Evolutionary conservation across 2,329 filamentous ascomycete species (phyloP).

Genomic region (Aureobasidium namibiae): DNA sequence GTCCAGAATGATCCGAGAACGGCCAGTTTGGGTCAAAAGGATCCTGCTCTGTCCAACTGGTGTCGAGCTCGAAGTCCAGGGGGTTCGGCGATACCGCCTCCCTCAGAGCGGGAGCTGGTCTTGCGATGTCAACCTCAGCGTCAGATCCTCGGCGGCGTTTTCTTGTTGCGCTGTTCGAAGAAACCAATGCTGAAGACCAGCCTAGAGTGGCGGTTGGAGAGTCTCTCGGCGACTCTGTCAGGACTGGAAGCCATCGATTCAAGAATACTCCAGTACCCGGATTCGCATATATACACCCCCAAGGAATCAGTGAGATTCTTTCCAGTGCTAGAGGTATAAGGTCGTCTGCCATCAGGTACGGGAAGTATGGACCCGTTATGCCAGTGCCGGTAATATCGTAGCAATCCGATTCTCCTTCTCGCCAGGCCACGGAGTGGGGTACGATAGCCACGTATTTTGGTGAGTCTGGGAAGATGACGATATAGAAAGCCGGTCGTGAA

Average conservation of each 20-base stretch:
- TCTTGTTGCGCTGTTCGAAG: background rate
- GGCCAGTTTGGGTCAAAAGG: background rate
- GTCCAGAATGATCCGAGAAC: background rate
- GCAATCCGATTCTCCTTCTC: background rate
- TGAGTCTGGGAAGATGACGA: background rate
- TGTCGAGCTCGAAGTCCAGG: background rate
- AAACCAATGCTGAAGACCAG: background rate
- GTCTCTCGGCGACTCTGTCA: background rate
- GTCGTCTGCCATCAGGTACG: background rate
- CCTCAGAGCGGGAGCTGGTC: background rate
- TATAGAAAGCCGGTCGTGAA: constrained; percentile 4
- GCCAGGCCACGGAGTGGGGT: background rate
- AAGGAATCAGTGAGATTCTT: background rate
- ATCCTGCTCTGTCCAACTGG: background rate
- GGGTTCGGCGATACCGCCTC: background rate
- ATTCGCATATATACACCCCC: background rate
- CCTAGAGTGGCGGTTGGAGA: background rate
- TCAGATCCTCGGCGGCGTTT: background rate
- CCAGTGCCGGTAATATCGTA: background rate
- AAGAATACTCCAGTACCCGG: background rate
- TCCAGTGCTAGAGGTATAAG: background rate
- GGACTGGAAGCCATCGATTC: background rate
- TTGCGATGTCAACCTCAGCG: background rate
- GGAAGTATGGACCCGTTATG: background rate
- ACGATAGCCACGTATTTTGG: background rate